Conservation (phyloP, 192 early-diverging fungal species). For the Phlyctochytrium bullatum region DNA sequence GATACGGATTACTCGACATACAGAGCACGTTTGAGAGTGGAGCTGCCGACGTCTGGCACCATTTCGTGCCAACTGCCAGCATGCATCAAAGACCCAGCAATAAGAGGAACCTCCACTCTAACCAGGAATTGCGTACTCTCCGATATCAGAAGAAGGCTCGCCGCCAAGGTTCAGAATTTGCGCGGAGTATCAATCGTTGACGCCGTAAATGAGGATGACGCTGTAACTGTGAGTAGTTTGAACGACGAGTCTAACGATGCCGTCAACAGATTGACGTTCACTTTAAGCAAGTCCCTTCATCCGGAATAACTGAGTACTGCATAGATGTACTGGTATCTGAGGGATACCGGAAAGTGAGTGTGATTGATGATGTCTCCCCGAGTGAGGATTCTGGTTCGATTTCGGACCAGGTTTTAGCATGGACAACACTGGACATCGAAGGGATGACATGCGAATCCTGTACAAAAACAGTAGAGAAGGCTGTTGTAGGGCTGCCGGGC, state of each 20-base stretch:
- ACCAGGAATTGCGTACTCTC: background rate
- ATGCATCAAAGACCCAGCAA: background rate
- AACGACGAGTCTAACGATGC: background rate
- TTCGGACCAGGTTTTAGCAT: background rate
- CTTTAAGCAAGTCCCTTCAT: background rate
- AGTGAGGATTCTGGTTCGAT: background rate
- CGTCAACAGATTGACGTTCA: background rate
- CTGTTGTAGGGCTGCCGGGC: conserved; percentile 4
- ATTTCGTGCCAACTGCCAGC: background rate
- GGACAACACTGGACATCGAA: conserved; percentile 53
- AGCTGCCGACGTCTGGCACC: background rate
- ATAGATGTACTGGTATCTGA: background rate
- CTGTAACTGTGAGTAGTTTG: background rate
- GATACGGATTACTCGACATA: background rate
- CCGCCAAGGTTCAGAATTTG: conserved; percentile 4
- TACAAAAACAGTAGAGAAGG: conserved; percentile 70
- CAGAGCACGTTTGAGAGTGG: background rate
- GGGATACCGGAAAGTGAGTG: background rate
- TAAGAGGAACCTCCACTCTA: background rate
- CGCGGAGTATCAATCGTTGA: conserved; percentile 7
- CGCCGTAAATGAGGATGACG: conserved; percentile 1
- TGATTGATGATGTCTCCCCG: background rate
- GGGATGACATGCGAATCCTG: conserved; percentile 95
- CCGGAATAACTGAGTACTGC: background rate
- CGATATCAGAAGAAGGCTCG: conserved; percentile 4